Evolutionary conservation across 768 basidiomycete species (phyloP), one percentile per base, ranked within the genome.

Genomic region (Dentipellis fragilis): DNA sequence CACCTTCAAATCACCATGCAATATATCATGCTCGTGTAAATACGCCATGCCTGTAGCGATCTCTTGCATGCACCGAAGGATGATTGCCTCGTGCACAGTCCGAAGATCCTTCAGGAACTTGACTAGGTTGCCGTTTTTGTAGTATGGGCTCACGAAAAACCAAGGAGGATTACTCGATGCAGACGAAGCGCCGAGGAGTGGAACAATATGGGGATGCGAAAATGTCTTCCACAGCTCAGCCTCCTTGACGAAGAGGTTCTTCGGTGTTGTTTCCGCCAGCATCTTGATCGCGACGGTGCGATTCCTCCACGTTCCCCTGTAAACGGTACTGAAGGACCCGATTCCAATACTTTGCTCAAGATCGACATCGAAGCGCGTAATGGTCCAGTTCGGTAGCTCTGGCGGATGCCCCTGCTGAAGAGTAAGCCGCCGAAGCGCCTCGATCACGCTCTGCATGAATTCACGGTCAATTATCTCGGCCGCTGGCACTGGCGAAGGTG

Each of bases 1-100:
- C 35, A 85, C 88, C 76, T 90, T 91, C 51, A 93, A 73, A 68
- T 91, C 87, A 1, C 89, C 89, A 64, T 93, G 90, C 58, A 89
- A 64, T 3, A 91, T 78, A 2, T 78, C 82, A 56, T 77, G 69
- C 6, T 67, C 63, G 66, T 93, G 90, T 58, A 93, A 67, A 66
- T 91, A 91, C 52, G 80, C 76, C 89, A 93, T 89, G 9, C 89
- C 90, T 61, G 78, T 75, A 10, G 87, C 83, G 59, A 91, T 81
- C 67, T 91, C 84, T 55, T 82, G 74, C 65, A 91, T 79, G 68
- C 81, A 81, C 59, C 76, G 73, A 63, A 84, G 71, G 36, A 78
- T 65, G 58, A 84, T 80, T 14, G 69, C 68, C 39, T 72, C 69
- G 46, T 73, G 70, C 22, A 61, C 51, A 37, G 58, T 60, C 1